Evolutionary conservation across 306 rosid species (phyloP), one percentile per base, ranked within the genome.

Genomic region (Canavalia ensiformis): DNA sequence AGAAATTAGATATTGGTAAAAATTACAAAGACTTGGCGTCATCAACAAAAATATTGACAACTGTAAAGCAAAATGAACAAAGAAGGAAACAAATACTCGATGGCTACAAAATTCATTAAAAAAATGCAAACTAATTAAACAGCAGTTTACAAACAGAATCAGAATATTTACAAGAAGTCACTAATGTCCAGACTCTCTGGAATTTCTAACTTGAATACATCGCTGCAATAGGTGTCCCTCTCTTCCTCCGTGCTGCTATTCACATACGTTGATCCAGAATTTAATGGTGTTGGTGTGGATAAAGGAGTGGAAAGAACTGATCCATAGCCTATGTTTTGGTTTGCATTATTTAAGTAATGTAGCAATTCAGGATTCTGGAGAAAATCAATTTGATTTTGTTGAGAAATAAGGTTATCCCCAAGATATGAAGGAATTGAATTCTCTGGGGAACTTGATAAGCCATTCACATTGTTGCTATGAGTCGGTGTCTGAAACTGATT

Each of bases 141-240:
- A 57, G 49, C 47, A 68, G 18, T 65, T 68, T 77, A 30, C 79
- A 62, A 69, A 69, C 37, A 12, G 13, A 1, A 75, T 5, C 7
- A 73, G 55, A 44, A 68, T 75, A 85, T 87, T 88, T 88, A 96
- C 97, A 96, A 71, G 77, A 88, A 88, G 50, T 88, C 99, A 55
- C 46, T 85, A 45, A 96, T 87, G 50, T 92, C 97, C 74, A 93
- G 76, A 87, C 90, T 85, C 81, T 90, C 97, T 2, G 99, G 98
- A 81, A 93, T 88, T 79, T 90, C 98, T 7, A 96, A 92, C 84
- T 93, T 88, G 80, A 92, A 92, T 52, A 92, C 33, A 72, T 85
- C 86, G 76, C 94, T 90, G 87, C 96, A 87, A 77, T 80, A 88
- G 62, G 91, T 93, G 52, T 95, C 99, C 45, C 85, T 89, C 63